Percentiles rank a stretch among this genome's conserved stretches.
Conservation (phyloP, 306 rosid species). For the Amphicarpaea edgeworthii region DNA sequence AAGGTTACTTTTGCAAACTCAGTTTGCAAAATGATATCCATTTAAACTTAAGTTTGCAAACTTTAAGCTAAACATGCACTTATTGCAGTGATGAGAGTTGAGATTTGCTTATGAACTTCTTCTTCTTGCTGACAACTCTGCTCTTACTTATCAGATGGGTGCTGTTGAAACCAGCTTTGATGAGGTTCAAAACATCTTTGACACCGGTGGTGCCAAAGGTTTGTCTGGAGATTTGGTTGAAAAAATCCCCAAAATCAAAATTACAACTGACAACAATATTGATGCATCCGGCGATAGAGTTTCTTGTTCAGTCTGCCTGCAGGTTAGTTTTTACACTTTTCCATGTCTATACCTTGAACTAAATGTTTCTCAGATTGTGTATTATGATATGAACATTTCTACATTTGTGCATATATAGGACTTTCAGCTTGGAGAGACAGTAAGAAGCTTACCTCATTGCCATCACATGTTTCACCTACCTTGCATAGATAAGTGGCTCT, state of each 20-base stretch:
- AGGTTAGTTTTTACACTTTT: slow-evolving; percentile 59
- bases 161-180: slow-evolving; percentile 88
- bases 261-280: slow-evolving; percentile 65
- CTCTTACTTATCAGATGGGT: slow-evolving; percentile 74
- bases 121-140: slow-evolving; percentile 44
- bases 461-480: slow-evolving; percentile 98
- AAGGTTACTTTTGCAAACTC: not conserved
- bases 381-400: slow-evolving; percentile 41
- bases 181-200: slow-evolving; percentile 87
- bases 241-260: slow-evolving; percentile 80
- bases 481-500: slow-evolving; percentile 98
- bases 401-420: slow-evolving; percentile 64
- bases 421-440: slow-evolving; percentile 92
- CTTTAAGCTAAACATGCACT: not conserved
- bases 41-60: not conserved
- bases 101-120: slow-evolving; percentile 22
- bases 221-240: slow-evolving; percentile 87
- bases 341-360: not conserved
- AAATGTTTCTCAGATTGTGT: not conserved
- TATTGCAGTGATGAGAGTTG: slow-evolving; percentile 10
- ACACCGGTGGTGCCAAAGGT: slow-evolving; percentile 85
- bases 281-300: slow-evolving; percentile 89
- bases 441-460: slow-evolving; percentile 95
- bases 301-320: slow-evolving; percentile 96
- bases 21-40: not conserved